A percentile compares a stretch with the other conserved stretches of the same genome.
Evolutionary conservation across 208 protist genomes (phyloP).

Genomic region (Giardia muris): DNA sequence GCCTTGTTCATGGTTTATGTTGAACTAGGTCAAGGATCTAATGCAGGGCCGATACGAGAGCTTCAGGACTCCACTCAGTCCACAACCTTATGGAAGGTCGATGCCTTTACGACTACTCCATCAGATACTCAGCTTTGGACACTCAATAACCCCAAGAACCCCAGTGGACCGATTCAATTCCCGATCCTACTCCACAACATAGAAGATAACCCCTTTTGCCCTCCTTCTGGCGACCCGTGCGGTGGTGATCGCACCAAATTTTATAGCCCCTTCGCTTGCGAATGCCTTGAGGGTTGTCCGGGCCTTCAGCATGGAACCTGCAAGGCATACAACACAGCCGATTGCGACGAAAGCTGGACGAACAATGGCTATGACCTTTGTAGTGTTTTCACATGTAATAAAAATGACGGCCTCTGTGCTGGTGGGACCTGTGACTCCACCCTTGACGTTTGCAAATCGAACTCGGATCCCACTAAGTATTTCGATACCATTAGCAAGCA

Average conservation of each 20-base stretch:
- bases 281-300: not conserved
- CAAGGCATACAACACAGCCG: not conserved
- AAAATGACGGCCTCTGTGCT: not conserved
- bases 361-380: not conserved
- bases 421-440: not conserved
- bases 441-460: not conserved
- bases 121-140: no score
- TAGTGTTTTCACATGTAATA: not conserved
- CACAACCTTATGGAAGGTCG: no score
- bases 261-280: not conserved
- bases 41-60: no score
- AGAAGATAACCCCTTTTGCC: not conserved
- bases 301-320: not conserved
- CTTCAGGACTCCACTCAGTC: no score
- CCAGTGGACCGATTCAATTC: no score
- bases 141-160: no score
- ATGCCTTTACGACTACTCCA: no score
- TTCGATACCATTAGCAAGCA: not conserved
- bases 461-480: not conserved
- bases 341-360: not conserved
- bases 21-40: no score
- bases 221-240: not conserved
- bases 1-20: no score
- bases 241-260: not conserved
- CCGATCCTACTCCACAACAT: no score